Evolutionary conservation across 2,329 filamentous ascomycete genomes (phyloP).

Genomic region (Penicillium sp.): DNA sequence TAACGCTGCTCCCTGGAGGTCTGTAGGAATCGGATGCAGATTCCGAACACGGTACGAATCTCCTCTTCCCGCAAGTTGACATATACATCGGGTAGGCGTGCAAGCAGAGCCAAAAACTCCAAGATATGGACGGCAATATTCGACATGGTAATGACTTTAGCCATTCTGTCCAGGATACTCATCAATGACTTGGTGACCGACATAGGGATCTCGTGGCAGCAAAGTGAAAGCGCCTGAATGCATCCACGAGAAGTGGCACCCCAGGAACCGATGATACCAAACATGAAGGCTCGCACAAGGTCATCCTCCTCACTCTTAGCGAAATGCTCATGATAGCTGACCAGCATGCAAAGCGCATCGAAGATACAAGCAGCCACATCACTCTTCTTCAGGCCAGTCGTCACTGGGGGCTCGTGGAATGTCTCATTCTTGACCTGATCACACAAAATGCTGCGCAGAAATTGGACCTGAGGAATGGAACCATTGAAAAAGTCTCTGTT

Average conservation of each 20-base stretch:
- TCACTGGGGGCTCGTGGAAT: conserved; percentile 73
- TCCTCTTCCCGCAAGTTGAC: conserved; percentile 87
- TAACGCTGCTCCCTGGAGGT: conserved; percentile 64
- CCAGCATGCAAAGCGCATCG: conserved; percentile 76
- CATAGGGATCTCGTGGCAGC: conserved; percentile 86
- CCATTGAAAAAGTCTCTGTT: conserved; percentile 81
- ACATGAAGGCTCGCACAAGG: conserved; percentile 77
- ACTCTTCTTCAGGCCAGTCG: conserved; percentile 75
- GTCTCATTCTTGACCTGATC: conserved; percentile 72
- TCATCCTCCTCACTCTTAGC: conserved; percentile 82
- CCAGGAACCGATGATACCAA: conserved; percentile 70
- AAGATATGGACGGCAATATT: conserved; percentile 90
- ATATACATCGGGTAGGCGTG: conserved; percentile 76
- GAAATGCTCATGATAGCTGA: conserved; percentile 86
- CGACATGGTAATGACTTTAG: conserved; percentile 89
- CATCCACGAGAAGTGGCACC: conserved; percentile 86
- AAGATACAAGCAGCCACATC: conserved; percentile 87
- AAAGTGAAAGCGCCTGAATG: conserved; percentile 90
- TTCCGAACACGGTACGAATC: conserved; percentile 88
- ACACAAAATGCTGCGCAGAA: conserved; percentile 70
- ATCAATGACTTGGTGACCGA: conserved; percentile 82
- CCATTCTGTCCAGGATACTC: conserved; percentile 85
- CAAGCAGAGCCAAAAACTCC: conserved; percentile 87
- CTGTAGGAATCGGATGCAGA: conserved; percentile 89
- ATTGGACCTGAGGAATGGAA: conserved; percentile 67